Evolutionary conservation across 2,329 filamentous ascomycete species (phyloP).

Genomic region (Colletotrichum camelliae): DNA sequence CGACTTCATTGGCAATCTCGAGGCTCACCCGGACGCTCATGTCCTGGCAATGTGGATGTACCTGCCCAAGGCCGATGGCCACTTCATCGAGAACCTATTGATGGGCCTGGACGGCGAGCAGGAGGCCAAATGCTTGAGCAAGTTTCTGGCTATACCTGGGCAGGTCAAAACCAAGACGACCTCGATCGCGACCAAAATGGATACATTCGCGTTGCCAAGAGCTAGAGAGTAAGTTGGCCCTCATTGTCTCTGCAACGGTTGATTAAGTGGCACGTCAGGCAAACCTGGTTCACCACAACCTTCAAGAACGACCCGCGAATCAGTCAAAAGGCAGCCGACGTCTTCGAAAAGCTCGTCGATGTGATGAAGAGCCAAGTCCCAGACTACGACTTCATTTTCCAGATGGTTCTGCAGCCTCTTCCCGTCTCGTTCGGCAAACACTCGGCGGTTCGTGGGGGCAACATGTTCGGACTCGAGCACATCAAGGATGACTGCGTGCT

Average conservation of each 20-base stretch:
- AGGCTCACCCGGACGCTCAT: neutral
- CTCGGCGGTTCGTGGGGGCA: neutral
- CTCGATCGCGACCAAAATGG: neutral
- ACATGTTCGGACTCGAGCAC: conserved; percentile 19
- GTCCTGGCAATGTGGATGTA: neutral
- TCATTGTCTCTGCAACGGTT: neutral
- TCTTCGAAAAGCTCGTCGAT: conserved; percentile 14
- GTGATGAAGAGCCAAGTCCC: neutral
- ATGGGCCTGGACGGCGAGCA: neutral
- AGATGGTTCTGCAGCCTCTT: neutral
- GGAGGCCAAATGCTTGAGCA: neutral
- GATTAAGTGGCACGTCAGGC: neutral
- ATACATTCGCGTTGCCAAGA: neutral
- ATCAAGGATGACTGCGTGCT: neutral
- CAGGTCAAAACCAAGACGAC: neutral
- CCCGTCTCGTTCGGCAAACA: neutral
- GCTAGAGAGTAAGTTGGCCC: neutral
- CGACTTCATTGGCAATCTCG: neutral
- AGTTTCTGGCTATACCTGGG: neutral
- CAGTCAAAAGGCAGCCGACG: conserved; percentile 8
- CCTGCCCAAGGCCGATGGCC: neutral
- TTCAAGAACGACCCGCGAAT: conserved; percentile 24
- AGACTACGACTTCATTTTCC: neutral
- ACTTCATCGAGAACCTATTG: neutral
- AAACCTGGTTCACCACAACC: neutral